phyloP scores from a whole-genome alignment of 257 asterid genomes.

The Lycium barbarum region DNA sequence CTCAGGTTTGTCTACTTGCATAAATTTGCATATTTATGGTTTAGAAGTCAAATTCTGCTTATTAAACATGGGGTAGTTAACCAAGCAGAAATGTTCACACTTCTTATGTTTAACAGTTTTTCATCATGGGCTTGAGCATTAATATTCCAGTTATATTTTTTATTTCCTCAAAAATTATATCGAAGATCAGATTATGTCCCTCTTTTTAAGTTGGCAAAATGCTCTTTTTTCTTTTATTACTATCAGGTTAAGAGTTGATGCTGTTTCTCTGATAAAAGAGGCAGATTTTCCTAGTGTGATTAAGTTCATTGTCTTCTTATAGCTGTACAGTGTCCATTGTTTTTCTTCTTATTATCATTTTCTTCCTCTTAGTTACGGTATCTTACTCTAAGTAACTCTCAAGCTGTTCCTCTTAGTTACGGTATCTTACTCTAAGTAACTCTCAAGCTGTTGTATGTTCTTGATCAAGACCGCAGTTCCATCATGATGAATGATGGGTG shows the following conservation, averaged over 20 bases:
- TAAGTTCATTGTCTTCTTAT: not conserved
- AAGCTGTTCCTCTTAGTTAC: not conserved
- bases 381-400: not conserved
- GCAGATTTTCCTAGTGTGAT: not conserved
- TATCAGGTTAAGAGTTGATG: conserved; percentile 2
- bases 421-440: not conserved
- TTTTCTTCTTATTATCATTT: not conserved
- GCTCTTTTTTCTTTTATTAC: not conserved
- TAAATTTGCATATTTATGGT: conserved; percentile 22
- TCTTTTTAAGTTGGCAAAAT: conserved; percentile 5
- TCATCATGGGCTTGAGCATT: not conserved
- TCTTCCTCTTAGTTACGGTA: conserved; percentile 11
- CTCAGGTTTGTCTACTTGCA: conserved; percentile 70
- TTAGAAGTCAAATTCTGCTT: conserved; percentile 19
- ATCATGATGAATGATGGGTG: not conserved
- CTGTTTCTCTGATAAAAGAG: not conserved
- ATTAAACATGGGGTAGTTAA: not conserved
- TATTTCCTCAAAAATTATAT: not conserved
- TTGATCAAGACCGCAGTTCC: not conserved
- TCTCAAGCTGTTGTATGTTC: not conserved
- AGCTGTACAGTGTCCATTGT: not conserved
- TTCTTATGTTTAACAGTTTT: not conserved
- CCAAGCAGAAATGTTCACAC: not conserved
- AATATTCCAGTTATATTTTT: not conserved
- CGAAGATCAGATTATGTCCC: not conserved